Conservation (phyloP, 495 filamentous ascomycete species). For the Lophiotrema nucula region DNA sequence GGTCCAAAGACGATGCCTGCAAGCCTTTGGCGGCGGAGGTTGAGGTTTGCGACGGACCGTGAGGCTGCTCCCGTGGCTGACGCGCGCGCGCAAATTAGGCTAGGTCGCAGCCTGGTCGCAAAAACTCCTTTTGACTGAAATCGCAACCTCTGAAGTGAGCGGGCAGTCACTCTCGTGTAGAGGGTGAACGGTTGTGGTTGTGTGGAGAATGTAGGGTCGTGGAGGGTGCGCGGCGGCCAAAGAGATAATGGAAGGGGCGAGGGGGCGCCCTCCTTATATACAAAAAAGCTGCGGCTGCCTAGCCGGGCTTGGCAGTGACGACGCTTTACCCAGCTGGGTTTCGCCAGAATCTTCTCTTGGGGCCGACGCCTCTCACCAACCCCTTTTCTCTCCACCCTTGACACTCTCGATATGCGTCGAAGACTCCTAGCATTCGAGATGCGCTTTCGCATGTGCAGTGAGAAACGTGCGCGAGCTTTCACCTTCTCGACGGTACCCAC, state of each 20-base stretch:
- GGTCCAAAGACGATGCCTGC: slow-evolving; percentile 31
- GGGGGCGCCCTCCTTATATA: neutral
- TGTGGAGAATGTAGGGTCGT: neutral
- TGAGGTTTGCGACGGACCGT: slow-evolving; percentile 7
- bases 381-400: neutral
- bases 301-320: neutral
- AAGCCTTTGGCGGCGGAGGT: slow-evolving; percentile 27
- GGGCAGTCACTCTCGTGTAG: neutral
- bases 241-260: neutral
- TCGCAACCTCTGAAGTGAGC: neutral
- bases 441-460: too few species aligned
- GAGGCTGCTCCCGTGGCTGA: neutral
- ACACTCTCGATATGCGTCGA: neutral
- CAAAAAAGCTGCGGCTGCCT: neutral
- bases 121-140: neutral
- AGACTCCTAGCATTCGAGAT: too few species aligned
- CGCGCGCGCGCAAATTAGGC: neutral
- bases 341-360: neutral
- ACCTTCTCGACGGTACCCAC: too few species aligned
- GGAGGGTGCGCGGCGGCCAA: neutral
- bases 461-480: too few species aligned
- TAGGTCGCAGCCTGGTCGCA: neutral
- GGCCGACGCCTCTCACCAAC: neutral
- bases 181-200: neutral
- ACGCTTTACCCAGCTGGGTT: neutral